Base-by-base conservation (phyloP, 257 asterid species). In the Verbascum thapsus region DNA sequence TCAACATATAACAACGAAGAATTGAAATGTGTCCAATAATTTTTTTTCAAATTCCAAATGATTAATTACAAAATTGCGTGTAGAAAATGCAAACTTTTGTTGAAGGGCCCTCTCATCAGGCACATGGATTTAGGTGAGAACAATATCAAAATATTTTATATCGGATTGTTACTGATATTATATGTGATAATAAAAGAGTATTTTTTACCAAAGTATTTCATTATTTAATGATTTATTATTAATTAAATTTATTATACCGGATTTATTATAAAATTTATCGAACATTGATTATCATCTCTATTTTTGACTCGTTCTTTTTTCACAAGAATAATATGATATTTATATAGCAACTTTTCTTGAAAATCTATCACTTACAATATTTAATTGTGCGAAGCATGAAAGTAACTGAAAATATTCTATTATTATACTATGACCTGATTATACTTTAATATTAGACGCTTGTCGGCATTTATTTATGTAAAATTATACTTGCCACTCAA, bases 1-100 rank as follows among this genome's bases (percentile, higher is more conserved):
- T 63, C 42, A 55, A 39, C 47, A 35, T 23, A 35, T 55, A 47
- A 23, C 64, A 69, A 61, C 58, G 9, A 52, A n/a, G n/a, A n/a
- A n/a, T n/a, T n/a, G n/a, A n/a, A n/a, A n/a, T n/a, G n/a, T n/a
- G n/a, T n/a, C n/a, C n/a, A n/a, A n/a, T 16, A 7, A 11, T 30
- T 15, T 47, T 4, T 20, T 37, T 39, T 55, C 56, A 56, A 52
- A 37, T 2, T 63, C n/a, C 48, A 52, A 42, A 42, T 26, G 32
- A 26, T 52, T 69, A 56, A 65, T 72, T 64, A 58, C 7, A 71
- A 23, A n/a, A 57, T 64, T 50, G 76, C 67, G 76, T 71, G 67
- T 51, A 16, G 68, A 72, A 51, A 58, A 42, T 39, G 40, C 37
- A 18, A 48, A 2, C 32, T 12, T 57, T 13, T n/a, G n/a, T 23